Base-by-base conservation (phyloP, 768 basidiomycete species). In the Termitomyces sp. region DNA sequence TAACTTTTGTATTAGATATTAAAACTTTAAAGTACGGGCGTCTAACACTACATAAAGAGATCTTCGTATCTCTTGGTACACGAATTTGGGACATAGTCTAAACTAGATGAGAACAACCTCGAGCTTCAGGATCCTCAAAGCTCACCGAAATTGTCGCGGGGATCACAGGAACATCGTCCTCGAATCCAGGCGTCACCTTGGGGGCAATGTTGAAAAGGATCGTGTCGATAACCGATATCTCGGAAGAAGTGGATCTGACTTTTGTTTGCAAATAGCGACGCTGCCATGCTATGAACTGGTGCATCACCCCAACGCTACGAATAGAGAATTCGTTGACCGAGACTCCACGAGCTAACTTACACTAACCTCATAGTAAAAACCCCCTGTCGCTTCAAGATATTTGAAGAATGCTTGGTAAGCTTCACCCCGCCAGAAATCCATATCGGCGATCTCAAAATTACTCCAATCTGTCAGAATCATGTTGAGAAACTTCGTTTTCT, bases 381-480 rank as follows among this genome's bases (percentile, higher is more conserved):
- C 94, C 39, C 94, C 94, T 48, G 83, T 82, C 2, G 79, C 72
- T 62, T 96, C 94, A 34, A 96, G 80, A 68, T 82, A 81, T 29
- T 91, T 83, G 65, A 96, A 96, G 74, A 88, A 95, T 49, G 83
- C 80, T 63, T 82, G 80, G 72, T 97, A 98, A 0, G 91, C 88
- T 62, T 92, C 85, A 1, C 81, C 77, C 56, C 93, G 77, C 91
- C 92, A 96, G 68, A 96, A 91, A 62, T 92, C 85, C 77, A 97
- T 84, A 65, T 87, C 84, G 3, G 84, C 93, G 58, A 98, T 96
- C 72, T 95, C 93, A 65, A 95, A 95, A 70, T 94, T 95, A 64
- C 85, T 89, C 91, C 91, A 94, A 71, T 86, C 88, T 90, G 54
- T 2, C 52, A 49, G 7, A 3, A 13, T 26, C 2, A 28, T 26